Percentiles rank a stretch among this genome's conserved stretches.
phyloP scores from a whole-genome alignment of 805 yeast species.

The Pichia paraexigua region DNA sequence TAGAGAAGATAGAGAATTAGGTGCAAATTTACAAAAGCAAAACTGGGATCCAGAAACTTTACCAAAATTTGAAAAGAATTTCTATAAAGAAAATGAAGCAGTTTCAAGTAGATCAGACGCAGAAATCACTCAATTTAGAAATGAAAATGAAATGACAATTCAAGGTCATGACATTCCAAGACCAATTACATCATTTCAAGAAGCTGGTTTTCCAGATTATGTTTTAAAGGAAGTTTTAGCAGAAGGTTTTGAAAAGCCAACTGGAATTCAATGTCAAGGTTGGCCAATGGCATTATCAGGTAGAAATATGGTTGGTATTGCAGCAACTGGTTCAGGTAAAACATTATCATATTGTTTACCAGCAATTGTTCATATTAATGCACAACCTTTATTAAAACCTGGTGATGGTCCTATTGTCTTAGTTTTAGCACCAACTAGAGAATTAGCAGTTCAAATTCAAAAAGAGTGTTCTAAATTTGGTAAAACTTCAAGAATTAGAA shows the following conservation, averaged over 20 bases:
- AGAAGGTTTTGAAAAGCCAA: slow-evolving; percentile 90
- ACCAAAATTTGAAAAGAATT: slow-evolving; percentile 91
- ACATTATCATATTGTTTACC: slow-evolving; percentile 96
- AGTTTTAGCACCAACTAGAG: slow-evolving; percentile 97
- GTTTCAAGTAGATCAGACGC: slow-evolving; percentile 69
- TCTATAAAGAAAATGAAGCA: slow-evolving; percentile 76
- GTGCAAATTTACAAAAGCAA: slow-evolving; percentile 57
- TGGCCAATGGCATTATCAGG: slow-evolving; percentile 99
- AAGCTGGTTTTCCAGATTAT: slow-evolving; percentile 96
- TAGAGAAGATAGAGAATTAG: slow-evolving; percentile 39
- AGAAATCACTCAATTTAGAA: slow-evolving; percentile 72
- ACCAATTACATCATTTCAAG: slow-evolving; percentile 88
- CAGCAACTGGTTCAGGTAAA: slow-evolving; percentile 98
- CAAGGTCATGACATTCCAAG: slow-evolving; percentile 83
- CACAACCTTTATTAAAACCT: slow-evolving; percentile 85
- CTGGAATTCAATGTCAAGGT: slow-evolving; percentile 98
- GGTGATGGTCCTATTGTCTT: slow-evolving; percentile 98
- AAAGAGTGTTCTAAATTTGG: slow-evolving; percentile 94
- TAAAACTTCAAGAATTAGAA: slow-evolving; percentile 83
- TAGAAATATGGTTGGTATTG: slow-evolving; percentile 98
- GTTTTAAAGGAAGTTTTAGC: slow-evolving; percentile 82
- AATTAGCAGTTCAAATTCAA: slow-evolving; percentile 96
- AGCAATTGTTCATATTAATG: slow-evolving; percentile 94
- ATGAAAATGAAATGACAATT: slow-evolving; percentile 77
- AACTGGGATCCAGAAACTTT: slow-evolving; percentile 71